Evolutionary conservation across 2,329 filamentous ascomycete genomes (phyloP).

Genomic region (Simplicillium aogashimaense): DNA sequence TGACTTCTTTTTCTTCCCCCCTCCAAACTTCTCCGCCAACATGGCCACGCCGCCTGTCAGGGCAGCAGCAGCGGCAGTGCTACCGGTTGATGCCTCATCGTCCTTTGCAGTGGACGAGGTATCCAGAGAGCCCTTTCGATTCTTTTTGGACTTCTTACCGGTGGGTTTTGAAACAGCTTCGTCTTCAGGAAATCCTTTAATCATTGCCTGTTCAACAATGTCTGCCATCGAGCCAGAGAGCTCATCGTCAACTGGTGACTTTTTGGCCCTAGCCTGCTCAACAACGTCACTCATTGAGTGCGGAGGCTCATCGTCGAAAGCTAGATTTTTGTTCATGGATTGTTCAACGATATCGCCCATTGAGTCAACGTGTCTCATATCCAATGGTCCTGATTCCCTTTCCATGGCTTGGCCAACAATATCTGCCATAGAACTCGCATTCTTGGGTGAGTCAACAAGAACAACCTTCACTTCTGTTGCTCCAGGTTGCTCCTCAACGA

Average conservation of each 20-base stretch:
- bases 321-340: too few relatives aligned
- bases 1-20: conserved; percentile 20
- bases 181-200: too few relatives aligned
- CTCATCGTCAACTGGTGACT: neutral
- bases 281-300: too few relatives aligned
- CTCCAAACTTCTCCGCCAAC: conserved; percentile 23
- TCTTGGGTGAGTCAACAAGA: neutral
- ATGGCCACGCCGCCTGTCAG: conserved; percentile 20
- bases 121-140: conserved; percentile 2
- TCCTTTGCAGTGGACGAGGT: neutral
- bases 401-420: neutral
- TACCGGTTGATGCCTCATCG: too few relatives aligned
- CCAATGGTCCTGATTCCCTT: neutral
- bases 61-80: conserved; percentile 14
- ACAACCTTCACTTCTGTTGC: neutral
- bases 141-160: neutral
- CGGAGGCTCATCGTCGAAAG: too few relatives aligned
- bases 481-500: neutral
- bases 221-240: conserved; percentile 2
- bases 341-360: neutral
- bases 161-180: neutral
- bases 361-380: neutral
- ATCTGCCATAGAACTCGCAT: neutral
- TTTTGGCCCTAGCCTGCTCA: too few relatives aligned
- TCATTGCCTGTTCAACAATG: neutral